Percentiles rank a stretch among this genome's conserved stretches.
Evolutionary conservation across 192 early-diverging fungal genomes (phyloP).

Genomic region (Podila epigama): DNA sequence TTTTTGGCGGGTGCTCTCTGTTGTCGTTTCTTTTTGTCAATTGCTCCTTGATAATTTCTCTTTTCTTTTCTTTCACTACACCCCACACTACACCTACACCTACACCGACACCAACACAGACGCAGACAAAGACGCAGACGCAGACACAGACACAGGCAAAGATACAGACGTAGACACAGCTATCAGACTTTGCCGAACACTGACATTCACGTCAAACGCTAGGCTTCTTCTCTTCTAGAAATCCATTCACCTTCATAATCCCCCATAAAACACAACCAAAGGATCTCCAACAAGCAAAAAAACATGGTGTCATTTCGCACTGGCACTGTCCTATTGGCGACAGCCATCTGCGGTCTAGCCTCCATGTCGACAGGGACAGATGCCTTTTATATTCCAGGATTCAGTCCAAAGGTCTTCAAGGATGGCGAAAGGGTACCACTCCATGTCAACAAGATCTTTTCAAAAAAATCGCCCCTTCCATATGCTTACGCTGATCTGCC

Average conservation of each 20-base stretch:
- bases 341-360: slow-evolving; percentile 15
- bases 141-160: too few species aligned
- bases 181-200: too few species aligned
- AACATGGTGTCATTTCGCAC: slow-evolving; percentile 18
- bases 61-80: neutral
- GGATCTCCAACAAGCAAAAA: too few species aligned
- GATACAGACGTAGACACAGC: too few species aligned
- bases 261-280: too few species aligned
- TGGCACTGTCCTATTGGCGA: slow-evolving; percentile 7
- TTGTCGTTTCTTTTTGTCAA: too few species aligned
- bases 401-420: slow-evolving; percentile 46
- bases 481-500: slow-evolving; percentile 71
- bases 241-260: too few species aligned
- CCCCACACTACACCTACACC: neutral
- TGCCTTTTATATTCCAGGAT: slow-evolving; percentile 49
- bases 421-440: slow-evolving; percentile 64
- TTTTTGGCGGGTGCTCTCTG: too few species aligned
- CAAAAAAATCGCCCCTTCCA: slow-evolving; percentile 68
- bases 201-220: too few species aligned
- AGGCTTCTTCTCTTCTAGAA: too few species aligned
- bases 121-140: too few species aligned
- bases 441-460: slow-evolving; percentile 73
- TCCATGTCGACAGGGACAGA: slow-evolving; percentile 7
- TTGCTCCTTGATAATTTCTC: too few species aligned
- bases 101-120: neutral